Base-by-base conservation (phyloP, 1,139 yeast genomes). In the Lodderomyces pseudojiufengensis region DNA sequence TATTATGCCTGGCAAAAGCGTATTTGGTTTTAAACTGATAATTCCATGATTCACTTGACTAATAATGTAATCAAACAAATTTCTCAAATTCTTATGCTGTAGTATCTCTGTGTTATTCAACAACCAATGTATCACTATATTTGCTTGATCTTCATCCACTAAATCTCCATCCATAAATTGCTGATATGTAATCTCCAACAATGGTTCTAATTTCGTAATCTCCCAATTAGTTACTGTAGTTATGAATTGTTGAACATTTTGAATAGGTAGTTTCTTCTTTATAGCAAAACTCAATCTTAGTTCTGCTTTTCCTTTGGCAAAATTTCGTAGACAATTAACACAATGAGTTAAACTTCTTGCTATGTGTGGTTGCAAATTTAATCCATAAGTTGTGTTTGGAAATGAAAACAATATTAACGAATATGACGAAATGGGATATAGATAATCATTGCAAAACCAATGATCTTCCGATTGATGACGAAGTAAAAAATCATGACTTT, bases 341-440 rank as follows among this genome's bases (percentile, higher is more conserved):
- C 92, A 83, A 3, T 49, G 41, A 23, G 59, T 51, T 15, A 82
- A 54, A 29, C 70, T 58, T 2, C 53, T 50, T 3, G 62, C 58
- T 38, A 76, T 61, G 5, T 54, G 49, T 3, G 63, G 59, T 42
- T 72, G 70, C 38, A 74, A 60, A 62, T 71, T 65, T 16, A 51
- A 52, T 10, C 72, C 56, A 20, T 72, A 65, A 9, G 63, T 63
- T 34, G 66, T 67, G 27, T 67, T 70, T 20, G 73, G 72, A 47
- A 80, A 78, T 8, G 85, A 78, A 50, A 80, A 80, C 38, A 80
- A 61, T 13, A 82, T 73, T 38, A 82, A 54, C 6, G 72, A 57
- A 51, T 80, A 80, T 16, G 71, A 62, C 9, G 80, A 63, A 16
- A 77, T 63, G 5, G 75, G 72, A 34, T 58, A 63, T 49, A 74